Percentiles rank a stretch among this genome's conserved stretches.
These are phyloP conservation scores for Podila horticola DNA, from an alignment of 192 early-diverging fungal species.

Conservation along the genomic window DNA sequence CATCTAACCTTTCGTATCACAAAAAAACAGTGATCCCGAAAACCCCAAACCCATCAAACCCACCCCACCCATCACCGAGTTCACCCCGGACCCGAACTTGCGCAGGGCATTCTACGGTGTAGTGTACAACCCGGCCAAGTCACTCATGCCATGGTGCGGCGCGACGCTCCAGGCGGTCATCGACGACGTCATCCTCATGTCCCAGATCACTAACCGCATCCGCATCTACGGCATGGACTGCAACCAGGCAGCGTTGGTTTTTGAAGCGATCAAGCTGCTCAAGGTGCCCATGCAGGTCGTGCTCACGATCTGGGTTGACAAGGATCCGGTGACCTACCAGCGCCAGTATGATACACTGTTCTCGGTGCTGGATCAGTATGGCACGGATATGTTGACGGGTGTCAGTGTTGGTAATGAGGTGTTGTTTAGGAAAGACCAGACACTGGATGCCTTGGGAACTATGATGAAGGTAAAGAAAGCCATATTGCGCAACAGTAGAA, in stretches of 20 bases:
- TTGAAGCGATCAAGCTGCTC: slow-evolving; percentile 44
- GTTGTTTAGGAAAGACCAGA: slow-evolving; percentile 49
- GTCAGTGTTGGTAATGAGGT: slow-evolving; percentile 61
- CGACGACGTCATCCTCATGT: slow-evolving; percentile 53
- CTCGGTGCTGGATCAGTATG: slow-evolving; percentile 45
- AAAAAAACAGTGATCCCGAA: background rate
- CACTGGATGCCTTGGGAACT: background rate
- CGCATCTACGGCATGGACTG: slow-evolving; percentile 60
- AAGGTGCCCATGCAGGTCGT: slow-evolving; percentile 55
- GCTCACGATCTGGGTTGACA: slow-evolving; percentile 56
- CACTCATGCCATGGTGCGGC: slow-evolving; percentile 52
- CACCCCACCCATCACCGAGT: slow-evolving; percentile 16
- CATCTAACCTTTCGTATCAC: background rate
- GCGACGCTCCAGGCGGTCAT: slow-evolving; percentile 43
- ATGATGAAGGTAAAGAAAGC: slow-evolving; percentile 7
- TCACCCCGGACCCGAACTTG: slow-evolving; percentile 38
- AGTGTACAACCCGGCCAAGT: slow-evolving; percentile 52
- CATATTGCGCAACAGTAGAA: too few species aligned
- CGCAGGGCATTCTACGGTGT: slow-evolving; percentile 54
- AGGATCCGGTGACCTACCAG: slow-evolving; percentile 41
- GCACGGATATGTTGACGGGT: slow-evolving; percentile 49
- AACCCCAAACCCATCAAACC: slow-evolving; percentile 6
- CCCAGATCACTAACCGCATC: slow-evolving; percentile 55
- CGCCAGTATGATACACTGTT: slow-evolving; percentile 51
- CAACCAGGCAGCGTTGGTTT: slow-evolving; percentile 42